Conservation (phyloP, 1,284 basidiomycete genomes). For the Somion occarium region DNA sequence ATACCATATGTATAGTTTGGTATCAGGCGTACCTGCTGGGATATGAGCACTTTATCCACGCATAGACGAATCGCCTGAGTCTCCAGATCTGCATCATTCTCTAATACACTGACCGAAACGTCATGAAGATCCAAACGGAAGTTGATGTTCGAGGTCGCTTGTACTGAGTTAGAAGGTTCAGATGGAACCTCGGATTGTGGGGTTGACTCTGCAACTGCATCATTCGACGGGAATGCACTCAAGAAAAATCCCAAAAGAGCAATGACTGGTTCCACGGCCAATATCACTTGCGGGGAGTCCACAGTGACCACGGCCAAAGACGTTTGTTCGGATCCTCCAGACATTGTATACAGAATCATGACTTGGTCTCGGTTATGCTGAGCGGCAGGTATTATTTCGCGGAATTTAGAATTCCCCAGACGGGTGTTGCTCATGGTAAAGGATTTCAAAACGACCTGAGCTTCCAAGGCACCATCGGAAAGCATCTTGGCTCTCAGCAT, state of each 20-base stretch:
- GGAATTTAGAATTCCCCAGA: conserved; percentile 79
- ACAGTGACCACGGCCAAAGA: conserved; percentile 83
- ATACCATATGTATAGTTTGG: background rate
- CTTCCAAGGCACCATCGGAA: conserved; percentile 81
- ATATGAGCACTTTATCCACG: conserved; percentile 84
- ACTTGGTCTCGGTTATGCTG: conserved; percentile 91
- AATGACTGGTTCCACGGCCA: conserved; percentile 91
- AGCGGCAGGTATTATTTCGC: conserved; percentile 93
- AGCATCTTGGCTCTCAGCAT: conserved; percentile 82
- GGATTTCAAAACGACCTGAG: conserved; percentile 84
- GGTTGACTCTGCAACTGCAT: conserved; percentile 20
- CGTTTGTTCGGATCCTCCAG: conserved; percentile 53
- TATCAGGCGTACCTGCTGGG: conserved; percentile 79
- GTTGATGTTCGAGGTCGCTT: conserved; percentile 34
- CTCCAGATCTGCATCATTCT: conserved; percentile 76
- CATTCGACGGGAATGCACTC: conserved; percentile 45
- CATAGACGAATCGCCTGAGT: conserved; percentile 87
- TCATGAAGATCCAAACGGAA: conserved; percentile 92
- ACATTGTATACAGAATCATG: conserved; percentile 87
- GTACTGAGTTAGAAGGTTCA: conserved; percentile 13
- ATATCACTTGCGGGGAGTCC: conserved; percentile 92
- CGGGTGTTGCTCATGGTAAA: conserved; percentile 91
- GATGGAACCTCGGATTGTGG: conserved; percentile 19
- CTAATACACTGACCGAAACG: conserved; percentile 86
- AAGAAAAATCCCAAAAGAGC: conserved; percentile 85